These are phyloP conservation scores for Sporothrix inflata DNA, from an alignment of 2,329 filamentous ascomycete genomes.

Conservation along the genomic window DNA sequence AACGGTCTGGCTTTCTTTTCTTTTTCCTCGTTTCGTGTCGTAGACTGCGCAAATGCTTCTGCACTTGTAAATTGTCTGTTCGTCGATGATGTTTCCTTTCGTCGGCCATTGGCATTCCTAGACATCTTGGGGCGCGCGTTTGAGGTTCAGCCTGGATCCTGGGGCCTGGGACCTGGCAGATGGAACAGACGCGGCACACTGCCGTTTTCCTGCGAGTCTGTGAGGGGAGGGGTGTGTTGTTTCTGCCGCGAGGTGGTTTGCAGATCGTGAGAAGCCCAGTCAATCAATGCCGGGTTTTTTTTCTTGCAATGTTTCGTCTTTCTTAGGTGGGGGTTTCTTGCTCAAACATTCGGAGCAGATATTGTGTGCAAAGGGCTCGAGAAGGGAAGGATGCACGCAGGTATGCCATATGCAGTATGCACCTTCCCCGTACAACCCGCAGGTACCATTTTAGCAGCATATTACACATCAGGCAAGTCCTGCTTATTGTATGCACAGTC, in stretches of 20 bases:
- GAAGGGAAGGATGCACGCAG: not conserved
- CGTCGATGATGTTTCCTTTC: not conserved
- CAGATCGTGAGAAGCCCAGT: slow-evolving; percentile 18
- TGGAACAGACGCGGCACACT: slow-evolving; percentile 11
- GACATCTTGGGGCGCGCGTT: not conserved
- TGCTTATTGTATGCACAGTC: not conserved
- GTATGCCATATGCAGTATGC: slow-evolving; percentile 5
- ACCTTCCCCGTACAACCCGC: slow-evolving; percentile 2
- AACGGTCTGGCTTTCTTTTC: not conserved
- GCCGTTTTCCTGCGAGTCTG: slow-evolving; percentile 16
- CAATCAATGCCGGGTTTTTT: slow-evolving; percentile 12
- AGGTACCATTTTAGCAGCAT: not conserved
- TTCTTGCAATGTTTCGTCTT: slow-evolving; percentile 12
- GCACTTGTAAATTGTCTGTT: not conserved
- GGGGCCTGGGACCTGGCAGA: slow-evolving; percentile 22
- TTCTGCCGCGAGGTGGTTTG: slow-evolving; percentile 17
- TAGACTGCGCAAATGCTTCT: not conserved
- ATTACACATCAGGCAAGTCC: not conserved
- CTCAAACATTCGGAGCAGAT: not conserved
- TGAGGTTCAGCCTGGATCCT: slow-evolving; percentile 14
- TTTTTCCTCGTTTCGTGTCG: not conserved
- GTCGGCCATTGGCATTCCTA: not conserved
- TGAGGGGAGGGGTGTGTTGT: not conserved
- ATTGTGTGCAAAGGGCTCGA: not conserved
- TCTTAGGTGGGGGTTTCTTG: slow-evolving; percentile 17